Conservation (phyloP, 306 rosid species). For the Prunus mume region DNA sequence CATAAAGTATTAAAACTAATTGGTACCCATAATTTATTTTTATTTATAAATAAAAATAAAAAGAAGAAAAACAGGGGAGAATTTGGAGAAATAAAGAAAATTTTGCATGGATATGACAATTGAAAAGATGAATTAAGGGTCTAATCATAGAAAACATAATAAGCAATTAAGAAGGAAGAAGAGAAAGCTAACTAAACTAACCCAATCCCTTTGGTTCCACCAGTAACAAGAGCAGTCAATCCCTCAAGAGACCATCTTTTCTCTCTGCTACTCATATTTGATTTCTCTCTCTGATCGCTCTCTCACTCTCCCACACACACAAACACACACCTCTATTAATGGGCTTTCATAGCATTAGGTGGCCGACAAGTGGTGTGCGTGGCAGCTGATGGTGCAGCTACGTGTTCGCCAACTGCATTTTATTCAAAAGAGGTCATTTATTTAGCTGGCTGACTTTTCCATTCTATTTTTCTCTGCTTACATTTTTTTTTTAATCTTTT, state of each 20-base stretch:
- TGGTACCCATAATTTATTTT: too few relatives aligned
- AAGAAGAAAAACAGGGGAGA: neutral
- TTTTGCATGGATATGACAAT: too few relatives aligned
- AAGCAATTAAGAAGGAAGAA: neutral
- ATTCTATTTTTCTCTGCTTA: too few relatives aligned
- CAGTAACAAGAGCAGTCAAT: constrained; percentile 44
- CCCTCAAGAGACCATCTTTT: constrained; percentile 43
- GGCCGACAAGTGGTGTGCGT: neutral
- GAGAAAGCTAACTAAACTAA: neutral
- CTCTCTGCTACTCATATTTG: neutral
- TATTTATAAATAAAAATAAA: too few relatives aligned
- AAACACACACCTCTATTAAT: neutral
- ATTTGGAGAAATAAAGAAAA: neutral
- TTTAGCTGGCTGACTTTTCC: too few relatives aligned
- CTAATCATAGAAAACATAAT: neutral
- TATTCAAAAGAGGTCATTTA: too few relatives aligned
- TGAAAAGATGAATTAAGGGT: neutral
- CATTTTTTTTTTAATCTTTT: too few relatives aligned
- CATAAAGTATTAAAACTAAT: neutral
- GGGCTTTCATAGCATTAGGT: neutral
- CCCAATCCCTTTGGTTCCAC: constrained; percentile 55
- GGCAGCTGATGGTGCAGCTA: neutral
- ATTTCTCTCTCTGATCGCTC: neutral
- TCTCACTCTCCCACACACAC: neutral
- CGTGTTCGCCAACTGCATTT: neutral